These are phyloP conservation scores for Sporothrix brunneoviolacea DNA, from an alignment of 2,329 filamentous ascomycete species.

Conservation along the genomic window DNA sequence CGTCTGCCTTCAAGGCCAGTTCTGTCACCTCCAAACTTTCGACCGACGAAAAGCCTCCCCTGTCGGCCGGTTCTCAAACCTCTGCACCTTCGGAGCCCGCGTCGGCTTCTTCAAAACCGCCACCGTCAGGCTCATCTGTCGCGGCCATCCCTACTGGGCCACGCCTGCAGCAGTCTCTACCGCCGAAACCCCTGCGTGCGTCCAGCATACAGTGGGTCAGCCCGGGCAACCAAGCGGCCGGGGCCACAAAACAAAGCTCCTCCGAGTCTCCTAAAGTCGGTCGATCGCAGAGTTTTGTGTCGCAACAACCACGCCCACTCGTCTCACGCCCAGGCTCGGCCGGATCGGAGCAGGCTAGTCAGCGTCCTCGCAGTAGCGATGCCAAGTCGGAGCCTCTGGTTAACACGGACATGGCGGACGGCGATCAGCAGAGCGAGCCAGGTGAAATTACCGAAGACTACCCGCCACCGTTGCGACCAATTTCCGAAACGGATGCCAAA, in stretches of 20 bases:
- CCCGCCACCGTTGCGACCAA: not conserved
- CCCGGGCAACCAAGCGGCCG: conserved; percentile 33
- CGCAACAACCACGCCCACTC: conserved; percentile 30
- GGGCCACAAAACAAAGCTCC: conserved; percentile 39
- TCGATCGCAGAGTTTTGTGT: conserved; percentile 43
- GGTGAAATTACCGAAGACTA: conserved; percentile 38
- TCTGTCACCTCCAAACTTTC: conserved; percentile 49
- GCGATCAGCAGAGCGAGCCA: conserved; percentile 37
- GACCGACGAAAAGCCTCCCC: conserved; percentile 39
- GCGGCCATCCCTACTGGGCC: conserved; percentile 48
- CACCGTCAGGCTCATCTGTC: conserved; percentile 37
- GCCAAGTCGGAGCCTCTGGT: conserved; percentile 38
- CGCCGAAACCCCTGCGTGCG: conserved; percentile 30
- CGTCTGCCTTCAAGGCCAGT: conserved; percentile 39
- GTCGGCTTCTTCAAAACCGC: conserved; percentile 27
- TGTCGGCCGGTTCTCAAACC: conserved; percentile 30
- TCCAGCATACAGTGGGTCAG: conserved; percentile 57
- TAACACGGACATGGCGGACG: conserved; percentile 28
- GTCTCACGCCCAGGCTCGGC: conserved; percentile 29
- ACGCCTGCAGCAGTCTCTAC: conserved; percentile 42
- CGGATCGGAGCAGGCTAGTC: conserved; percentile 35
- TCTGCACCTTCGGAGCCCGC: not conserved
- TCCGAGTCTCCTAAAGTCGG: conserved; percentile 44
- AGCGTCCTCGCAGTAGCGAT: conserved; percentile 48
- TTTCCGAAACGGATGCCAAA: not conserved